phyloP scores from a whole-genome alignment of 805 yeast genomes.

The Ogataea corticis region DNA sequence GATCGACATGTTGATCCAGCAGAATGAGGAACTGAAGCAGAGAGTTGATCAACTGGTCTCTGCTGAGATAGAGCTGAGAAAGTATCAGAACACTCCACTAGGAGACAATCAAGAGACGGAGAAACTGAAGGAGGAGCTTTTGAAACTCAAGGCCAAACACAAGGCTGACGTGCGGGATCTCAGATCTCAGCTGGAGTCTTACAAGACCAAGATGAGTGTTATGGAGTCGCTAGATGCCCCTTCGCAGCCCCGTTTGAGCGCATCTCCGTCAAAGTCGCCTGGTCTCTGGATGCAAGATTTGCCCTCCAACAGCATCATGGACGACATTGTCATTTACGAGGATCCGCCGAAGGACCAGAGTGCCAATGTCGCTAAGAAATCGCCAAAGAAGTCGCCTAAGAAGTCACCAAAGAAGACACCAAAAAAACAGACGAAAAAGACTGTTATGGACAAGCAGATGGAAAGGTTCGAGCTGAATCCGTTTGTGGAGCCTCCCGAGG shows the following conservation, averaged over 20 bases:
- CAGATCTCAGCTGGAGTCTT: conserved; percentile 19
- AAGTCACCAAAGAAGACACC: conserved; percentile 15
- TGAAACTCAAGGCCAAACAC: conserved; percentile 16
- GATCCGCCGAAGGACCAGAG: conserved; percentile 6
- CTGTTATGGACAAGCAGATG: conserved; percentile 9
- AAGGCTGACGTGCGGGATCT: conserved; percentile 16
- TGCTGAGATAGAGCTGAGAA: background rate
- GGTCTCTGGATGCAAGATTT: conserved; percentile 3
- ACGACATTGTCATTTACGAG: conserved; percentile 16
- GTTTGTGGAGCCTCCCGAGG: conserved; percentile 3
- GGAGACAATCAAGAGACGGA: background rate
- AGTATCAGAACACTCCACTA: background rate
- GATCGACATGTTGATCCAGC: background rate
- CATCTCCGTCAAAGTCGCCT: conserved; percentile 11
- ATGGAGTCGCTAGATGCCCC: conserved; percentile 15
- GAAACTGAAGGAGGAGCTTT: background rate
- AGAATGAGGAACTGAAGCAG: background rate
- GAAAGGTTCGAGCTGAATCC: conserved; percentile 13
- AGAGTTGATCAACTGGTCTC: background rate
- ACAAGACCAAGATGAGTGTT: conserved; percentile 19
- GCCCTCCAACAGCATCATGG: conserved; percentile 8
- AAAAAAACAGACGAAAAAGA: conserved; percentile 5
- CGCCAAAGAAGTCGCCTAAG: conserved; percentile 15
- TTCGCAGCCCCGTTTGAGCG: background rate
- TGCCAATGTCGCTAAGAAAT: conserved; percentile 1